Base-by-base conservation (phyloP, 164 flowering plant species). In the Magnolia kwangsiensis region DNA sequence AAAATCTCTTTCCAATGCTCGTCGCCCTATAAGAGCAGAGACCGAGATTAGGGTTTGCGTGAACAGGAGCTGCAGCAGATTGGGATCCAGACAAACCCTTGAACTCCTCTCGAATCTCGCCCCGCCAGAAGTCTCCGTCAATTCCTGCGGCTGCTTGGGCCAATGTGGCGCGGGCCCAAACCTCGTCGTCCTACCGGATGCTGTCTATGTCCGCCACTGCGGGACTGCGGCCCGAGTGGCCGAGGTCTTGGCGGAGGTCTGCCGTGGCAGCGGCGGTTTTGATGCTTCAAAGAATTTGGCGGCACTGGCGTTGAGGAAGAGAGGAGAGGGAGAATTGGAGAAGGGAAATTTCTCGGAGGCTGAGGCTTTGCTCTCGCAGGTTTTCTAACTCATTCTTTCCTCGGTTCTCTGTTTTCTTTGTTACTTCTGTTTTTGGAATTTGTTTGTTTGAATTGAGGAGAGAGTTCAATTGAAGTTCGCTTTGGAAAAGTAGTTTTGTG, bases 161-260 rank as follows among this genome's bases (percentile, higher is more conserved):
- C 87, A 88, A 16, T 95, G 98, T 79, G 99, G 99, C 23, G 76
- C 93, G 11, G 99, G 99, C 0, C 98, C 99, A 63, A 95, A 93
- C 81, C 80, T 92, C 74, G 96, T 84, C 9, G 74, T 88, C 11
- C 78, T 95, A 16, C 99, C 98, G 27, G 82, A 55, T 3, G 89
- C 74, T 8, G 77, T 78, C 37, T 21, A 88, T 23, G 80, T 93
- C 18, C 81, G 85, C 2, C 93, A 95, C 75, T 90, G 88, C 58
- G 90, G 88, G 21, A 90, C 92, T 18, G 81, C 90, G 0, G 78
- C 85, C 16, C 83, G 80, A 45, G 87, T 91, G 2, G 90, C 95
- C 3, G 80, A 84, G 61, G 51, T 90, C 8, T 67, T 91, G 79
- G 58, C 82, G 50, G 70, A 55, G 7, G 64, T 86, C 8, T 80